A percentile compares a stretch with the other conserved stretches of the same genome.
Conservation (phyloP, 805 yeast genomes). For the Yarrowia yakushimensis region DNA sequence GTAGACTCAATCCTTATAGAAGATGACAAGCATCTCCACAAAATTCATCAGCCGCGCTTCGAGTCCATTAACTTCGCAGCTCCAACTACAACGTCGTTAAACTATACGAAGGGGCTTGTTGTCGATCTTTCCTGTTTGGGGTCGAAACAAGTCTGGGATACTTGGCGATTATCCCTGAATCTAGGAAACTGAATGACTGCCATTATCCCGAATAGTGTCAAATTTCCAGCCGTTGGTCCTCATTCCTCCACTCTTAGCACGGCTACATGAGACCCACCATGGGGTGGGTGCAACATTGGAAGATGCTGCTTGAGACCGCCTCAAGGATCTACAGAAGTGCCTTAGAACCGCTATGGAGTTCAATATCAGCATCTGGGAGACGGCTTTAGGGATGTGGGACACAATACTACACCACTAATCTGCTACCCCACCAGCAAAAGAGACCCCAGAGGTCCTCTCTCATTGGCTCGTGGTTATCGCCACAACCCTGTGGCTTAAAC, state of each 20-base stretch:
- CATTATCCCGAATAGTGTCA: background rate
- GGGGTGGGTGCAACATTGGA: background rate
- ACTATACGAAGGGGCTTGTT: background rate
- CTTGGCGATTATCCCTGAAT: background rate
- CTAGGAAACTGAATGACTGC: background rate
- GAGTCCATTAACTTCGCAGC: background rate
- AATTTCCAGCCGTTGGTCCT: background rate
- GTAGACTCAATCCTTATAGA: background rate
- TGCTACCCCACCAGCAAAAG: background rate
- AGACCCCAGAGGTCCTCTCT: background rate
- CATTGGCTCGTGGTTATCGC: conserved; percentile 9
- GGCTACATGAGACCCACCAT: background rate
- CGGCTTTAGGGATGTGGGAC: background rate
- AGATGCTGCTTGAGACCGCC: background rate
- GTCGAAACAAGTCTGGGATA: background rate
- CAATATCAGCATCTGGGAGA: background rate
- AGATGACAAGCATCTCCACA: background rate
- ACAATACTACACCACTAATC: background rate
- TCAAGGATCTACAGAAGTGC: background rate
- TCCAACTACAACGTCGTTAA: background rate
- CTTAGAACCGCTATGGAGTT: background rate
- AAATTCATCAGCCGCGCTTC: background rate
- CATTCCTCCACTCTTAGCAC: background rate
- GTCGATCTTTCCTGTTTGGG: background rate
- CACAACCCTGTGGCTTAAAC: conserved; percentile 10